Conservation (phyloP, 2,329 filamentous ascomycete species). For the Colletotrichum falcatum region DNA sequence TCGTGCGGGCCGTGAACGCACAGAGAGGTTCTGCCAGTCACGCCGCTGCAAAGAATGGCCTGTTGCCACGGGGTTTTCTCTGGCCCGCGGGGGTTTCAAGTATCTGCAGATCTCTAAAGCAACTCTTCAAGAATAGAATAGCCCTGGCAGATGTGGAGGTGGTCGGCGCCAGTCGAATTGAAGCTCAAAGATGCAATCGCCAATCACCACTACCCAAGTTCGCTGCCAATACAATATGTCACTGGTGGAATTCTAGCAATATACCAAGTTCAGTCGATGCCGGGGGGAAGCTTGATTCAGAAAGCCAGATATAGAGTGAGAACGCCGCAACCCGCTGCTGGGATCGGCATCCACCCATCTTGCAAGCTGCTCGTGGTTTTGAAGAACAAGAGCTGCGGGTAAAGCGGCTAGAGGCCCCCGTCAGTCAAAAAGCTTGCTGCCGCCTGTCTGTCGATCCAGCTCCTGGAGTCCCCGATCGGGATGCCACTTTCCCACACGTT, state of each 20-base stretch:
- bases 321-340: background rate
- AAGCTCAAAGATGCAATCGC: background rate
- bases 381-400: background rate
- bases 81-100: background rate
- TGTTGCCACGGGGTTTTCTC: background rate
- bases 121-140: background rate
- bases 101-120: background rate
- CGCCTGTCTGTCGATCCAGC: background rate
- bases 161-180: background rate
- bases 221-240: background rate
- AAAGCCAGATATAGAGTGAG: background rate
- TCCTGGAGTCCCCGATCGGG: background rate
- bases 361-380: background rate
- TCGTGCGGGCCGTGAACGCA: background rate
- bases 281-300: background rate
- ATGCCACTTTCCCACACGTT: background rate
- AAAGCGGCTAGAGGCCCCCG: background rate
- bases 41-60: background rate
- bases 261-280: background rate
- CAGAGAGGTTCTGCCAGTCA: background rate
- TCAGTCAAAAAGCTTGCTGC: no score
- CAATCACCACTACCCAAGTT: background rate
- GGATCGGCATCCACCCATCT: background rate
- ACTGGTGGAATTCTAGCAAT: background rate
- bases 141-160: background rate